Evolutionary conservation across 257 asterid genomes (phyloP), one percentile per base, ranked within the genome.

Genomic region (Ehretia macrophylla): DNA sequence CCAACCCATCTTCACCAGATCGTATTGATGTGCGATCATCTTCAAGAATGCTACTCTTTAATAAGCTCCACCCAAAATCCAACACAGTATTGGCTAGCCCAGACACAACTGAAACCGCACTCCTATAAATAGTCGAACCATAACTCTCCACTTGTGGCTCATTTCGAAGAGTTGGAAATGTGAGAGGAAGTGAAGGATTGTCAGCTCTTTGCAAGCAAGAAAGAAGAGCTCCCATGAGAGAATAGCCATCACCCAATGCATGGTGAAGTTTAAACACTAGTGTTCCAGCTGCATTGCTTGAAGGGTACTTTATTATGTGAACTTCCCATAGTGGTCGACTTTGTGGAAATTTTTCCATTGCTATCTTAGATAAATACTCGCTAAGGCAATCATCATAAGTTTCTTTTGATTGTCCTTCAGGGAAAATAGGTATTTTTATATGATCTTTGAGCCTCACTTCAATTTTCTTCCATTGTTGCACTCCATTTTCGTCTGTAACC

Each of bases 201-300:
- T 73, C 83, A 8, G 61, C 63, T 8, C 83, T 73, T 70, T 73
- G 77, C n/a, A 77, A 38, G 39, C 79, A 70, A 27, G 75, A 77
- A n/a, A 77, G 77, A 8, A 77, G 72, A 12, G 79, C 77, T 4
- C 83, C 83, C 77, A 77, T 73, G 5, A 77, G 14, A 4, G 83
- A 73, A 39, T 69, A 77, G 0, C 83, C 83, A 60, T 77, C 83
- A 19, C 83, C 83, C 11, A 77, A 58, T 68, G 75, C 57, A 47
- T 77, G 83, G 12, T 77, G 79, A 56, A 77, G 75, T 47, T 67
- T 77, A 21, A 73, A 73, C 6, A 77, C 65, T 14, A 70, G 19
- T 67, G 47, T 56, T 53, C 72, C 83, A 42, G 77, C 72, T 38
- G 83, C 75, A 17, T 70, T 60, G n/a, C 55, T 77, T 0, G 83